A percentile compares a stretch with the other conserved stretches of the same genome.
Conservation (phyloP, 176 grass and related monocot genomes). For the Avena eriantha region DNA sequence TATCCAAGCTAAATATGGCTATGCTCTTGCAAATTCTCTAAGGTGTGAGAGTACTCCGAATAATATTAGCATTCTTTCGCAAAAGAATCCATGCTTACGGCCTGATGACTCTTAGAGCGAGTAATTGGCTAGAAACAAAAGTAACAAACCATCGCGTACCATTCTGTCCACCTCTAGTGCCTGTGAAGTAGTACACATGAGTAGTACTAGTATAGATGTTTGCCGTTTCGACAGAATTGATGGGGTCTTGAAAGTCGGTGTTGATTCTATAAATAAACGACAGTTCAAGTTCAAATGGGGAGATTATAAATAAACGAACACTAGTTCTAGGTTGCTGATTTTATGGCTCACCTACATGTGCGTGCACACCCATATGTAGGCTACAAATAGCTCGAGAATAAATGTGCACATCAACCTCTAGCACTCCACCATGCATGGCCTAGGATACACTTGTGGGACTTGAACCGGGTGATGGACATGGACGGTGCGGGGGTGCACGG, state of each 20-base stretch:
- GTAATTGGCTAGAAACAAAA: too few species aligned
- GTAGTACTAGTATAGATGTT: too few species aligned
- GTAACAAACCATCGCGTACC: background rate
- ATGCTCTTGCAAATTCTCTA: too few species aligned
- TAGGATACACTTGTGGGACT: constrained; percentile 35
- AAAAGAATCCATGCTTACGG: too few species aligned
- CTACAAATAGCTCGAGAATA: constrained; percentile 32
- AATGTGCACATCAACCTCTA: constrained; percentile 34
- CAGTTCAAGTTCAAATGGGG: background rate
- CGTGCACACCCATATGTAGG: background rate
- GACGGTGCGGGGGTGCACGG: constrained; percentile 34
- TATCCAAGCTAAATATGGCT: too few species aligned
- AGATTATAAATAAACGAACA: background rate
- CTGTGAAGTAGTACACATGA: too few species aligned
- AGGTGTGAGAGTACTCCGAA: background rate
- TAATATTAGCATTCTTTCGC: too few species aligned
- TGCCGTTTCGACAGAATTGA: too few species aligned
- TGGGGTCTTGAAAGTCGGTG: too few species aligned
- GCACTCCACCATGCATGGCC: constrained; percentile 16
- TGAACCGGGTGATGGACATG: constrained; percentile 31
- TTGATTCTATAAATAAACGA: too few species aligned
- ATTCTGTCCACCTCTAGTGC: too few species aligned
- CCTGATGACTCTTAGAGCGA: too few species aligned
- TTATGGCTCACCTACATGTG: background rate
- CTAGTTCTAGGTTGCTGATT: background rate